Conservation (phyloP, 768 basidiomycete species). For the Mycena rebaudengoi region DNA sequence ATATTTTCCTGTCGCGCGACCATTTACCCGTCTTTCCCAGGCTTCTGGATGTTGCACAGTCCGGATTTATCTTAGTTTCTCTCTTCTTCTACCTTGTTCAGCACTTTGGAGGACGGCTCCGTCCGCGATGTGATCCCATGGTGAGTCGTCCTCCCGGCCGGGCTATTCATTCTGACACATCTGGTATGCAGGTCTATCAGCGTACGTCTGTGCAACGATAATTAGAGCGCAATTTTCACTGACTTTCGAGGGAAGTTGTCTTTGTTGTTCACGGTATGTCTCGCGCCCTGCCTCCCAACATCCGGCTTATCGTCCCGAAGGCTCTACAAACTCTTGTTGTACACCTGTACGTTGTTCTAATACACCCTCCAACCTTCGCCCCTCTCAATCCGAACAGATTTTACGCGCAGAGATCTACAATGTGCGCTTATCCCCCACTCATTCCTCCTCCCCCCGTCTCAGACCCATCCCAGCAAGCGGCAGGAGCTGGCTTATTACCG, state of each 20-base stretch:
- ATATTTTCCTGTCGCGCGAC: too few species aligned
- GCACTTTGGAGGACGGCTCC: constrained; percentile 24
- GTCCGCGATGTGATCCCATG: constrained; percentile 29
- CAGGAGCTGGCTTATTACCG: neutral
- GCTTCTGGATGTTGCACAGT: constrained; percentile 30
- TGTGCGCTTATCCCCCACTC: too few species aligned
- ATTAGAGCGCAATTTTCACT: neutral
- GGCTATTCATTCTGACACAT: neutral
- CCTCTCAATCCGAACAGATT: too few species aligned
- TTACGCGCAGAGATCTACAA: too few species aligned
- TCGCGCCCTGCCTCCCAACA: neutral
- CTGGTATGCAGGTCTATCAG: constrained; percentile 18
- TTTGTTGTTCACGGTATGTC: constrained; percentile 18
- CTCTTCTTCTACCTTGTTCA: constrained; percentile 32
- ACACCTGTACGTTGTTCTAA: constrained; percentile 33
- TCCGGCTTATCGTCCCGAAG: constrained; percentile 1
- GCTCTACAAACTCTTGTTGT: constrained; percentile 37
- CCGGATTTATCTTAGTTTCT: constrained; percentile 29
- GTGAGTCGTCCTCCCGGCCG: constrained; percentile 22
- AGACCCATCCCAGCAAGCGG: neutral
- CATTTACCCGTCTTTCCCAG: constrained; percentile 2
- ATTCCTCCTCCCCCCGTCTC: too few species aligned
- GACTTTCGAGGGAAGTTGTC: constrained; percentile 4
- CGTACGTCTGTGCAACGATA: constrained; percentile 4
- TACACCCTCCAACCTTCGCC: too few species aligned